A percentile compares a stretch with the other conserved stretches of the same genome.
These are phyloP conservation scores for Corylus americana DNA, from an alignment of 306 rosid species.

Conservation along the genomic window DNA sequence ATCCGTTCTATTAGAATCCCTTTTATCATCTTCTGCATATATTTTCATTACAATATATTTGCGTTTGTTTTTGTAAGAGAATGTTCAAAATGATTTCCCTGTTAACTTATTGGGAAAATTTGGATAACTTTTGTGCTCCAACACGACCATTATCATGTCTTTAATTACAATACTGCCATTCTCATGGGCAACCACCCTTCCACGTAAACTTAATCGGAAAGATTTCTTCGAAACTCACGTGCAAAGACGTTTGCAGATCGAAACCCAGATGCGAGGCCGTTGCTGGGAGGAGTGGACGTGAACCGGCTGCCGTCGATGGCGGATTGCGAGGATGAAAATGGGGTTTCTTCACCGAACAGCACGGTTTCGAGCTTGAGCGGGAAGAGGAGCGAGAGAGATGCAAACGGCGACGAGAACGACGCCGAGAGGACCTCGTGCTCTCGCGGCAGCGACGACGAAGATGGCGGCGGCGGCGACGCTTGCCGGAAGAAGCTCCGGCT, in stretches of 20 bases:
- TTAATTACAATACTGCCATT: constrained; percentile 26
- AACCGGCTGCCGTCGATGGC: constrained; percentile 41
- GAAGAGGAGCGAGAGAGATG: constrained; percentile 75
- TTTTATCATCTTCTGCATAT: not conserved
- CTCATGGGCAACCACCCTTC: too few relatives aligned
- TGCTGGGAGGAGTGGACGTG: constrained; percentile 57
- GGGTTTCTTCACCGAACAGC: constrained; percentile 88
- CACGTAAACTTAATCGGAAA: not conserved
- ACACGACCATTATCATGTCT: not conserved
- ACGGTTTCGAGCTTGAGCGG: constrained; percentile 83
- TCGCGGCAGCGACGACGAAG: constrained; percentile 65
- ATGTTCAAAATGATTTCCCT: not conserved
- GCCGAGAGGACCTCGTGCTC: constrained; percentile 72
- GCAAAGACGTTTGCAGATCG: constrained; percentile 35
- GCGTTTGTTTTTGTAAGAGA: not conserved
- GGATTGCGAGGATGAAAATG: constrained; percentile 63
- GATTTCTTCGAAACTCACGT: constrained; percentile 1
- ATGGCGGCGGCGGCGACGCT: constrained; percentile 52
- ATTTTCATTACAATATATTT: not conserved
- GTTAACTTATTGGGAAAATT: too few relatives aligned
- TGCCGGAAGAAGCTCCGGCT: constrained; percentile 85
- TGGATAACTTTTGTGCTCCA: not conserved
- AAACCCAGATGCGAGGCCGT: constrained; percentile 51
- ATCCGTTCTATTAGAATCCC: not conserved
- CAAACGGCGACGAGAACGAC: constrained; percentile 57